Base-by-base conservation (phyloP, 192 early-diverging fungal species). In the Lunasporangiospora selenospora region DNA sequence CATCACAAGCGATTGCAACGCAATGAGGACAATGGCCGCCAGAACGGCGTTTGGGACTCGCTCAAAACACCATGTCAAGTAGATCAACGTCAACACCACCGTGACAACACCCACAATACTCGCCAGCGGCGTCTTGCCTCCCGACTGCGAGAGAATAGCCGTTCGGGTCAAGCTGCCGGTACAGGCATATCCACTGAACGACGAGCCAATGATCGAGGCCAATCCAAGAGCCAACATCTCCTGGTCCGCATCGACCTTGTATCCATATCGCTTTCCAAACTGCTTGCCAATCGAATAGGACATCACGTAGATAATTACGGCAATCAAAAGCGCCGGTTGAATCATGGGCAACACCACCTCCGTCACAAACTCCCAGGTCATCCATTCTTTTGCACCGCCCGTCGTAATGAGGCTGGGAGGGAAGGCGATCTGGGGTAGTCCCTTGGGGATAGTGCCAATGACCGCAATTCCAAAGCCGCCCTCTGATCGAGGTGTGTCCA, bases 121-220 rank as follows among this genome's bases (percentile, higher is more conserved):
- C 13, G 91, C 90, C 41, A 90, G 64, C 3, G 92, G 92, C 1
- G 91, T 90, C 53, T 86, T 82, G 8, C 89, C 92, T 11, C 95
- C 95, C 7, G 92, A 90, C 45, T 86, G 80, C 34, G 90, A 81
- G 62, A 94, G 89, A 64, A 97, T 89, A n/a, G 93, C 92, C 0
- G 92, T 92, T 52, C 95, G 34, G 2, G 66, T 73, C 39, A 70
- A 53, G 32, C 61, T 65, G 4, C 76, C 76, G 13, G 66, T 71
- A n/a, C 64, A 70, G n/a, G 60, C 76, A 15, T 73, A 77, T 32
- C 60, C 67, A 39, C 64, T 62, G 26, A 77, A 77, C 46, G 57
- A 64, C 6, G 76, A 59, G 15, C 67, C 67, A 39, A 64, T 60
- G 49, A 71, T 55, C 6, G 67, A 75, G 6, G 70, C 76, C 8